Base-by-base conservation (phyloP, 306 rosid species). In the Lathyrus tuberosus region DNA sequence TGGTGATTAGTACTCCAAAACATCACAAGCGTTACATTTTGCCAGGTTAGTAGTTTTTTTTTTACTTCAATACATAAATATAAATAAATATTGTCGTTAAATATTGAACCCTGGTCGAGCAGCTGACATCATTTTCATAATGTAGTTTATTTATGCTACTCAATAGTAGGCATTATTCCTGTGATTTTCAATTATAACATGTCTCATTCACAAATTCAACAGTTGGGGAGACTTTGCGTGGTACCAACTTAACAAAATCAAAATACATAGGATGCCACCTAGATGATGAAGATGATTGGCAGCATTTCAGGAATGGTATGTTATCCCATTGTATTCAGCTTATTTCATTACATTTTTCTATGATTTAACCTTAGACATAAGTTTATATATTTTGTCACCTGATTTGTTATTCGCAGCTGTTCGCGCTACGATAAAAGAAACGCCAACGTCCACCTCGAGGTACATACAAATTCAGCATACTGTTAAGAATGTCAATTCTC, bases 221-320 rank as follows among this genome's bases (percentile, higher is more conserved):
- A 95, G 99, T 70, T 78, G 92, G 97, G 71, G 96, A 89, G 81
- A 91, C 92, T 75, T 83, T 91, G 80, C 76, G 69, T 5, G 88
- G 93, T 41, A 79, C 80, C 62, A 84, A 71, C 71, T 75, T 49
- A 68, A 71, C 83, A 59, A 84, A 82, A 86, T 85, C 96, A 6
- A 86, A 77, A 76, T 84, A 88, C 65, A 53, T 62, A 59, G 99
- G 96, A 60, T 83, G 95, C 84, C 89, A 69, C 88, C 84, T 95
- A 35, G 97, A 89, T 46, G 97, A 89, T 13, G 96, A 84, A 84
- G 95, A 87, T 80, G 95, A 95, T 9, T 86, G 99, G 99, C 87
- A 80, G 76, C 96, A 84, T 68, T 91, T 91, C 72, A 88, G 83
- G 53, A 91, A 78, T 83, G 96, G 99, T 95, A 76, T 83, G 91